Percentiles rank a stretch among this genome's conserved stretches.
phyloP scores from a whole-genome alignment of 768 basidiomycete species.

The Collybia mongolica region DNA sequence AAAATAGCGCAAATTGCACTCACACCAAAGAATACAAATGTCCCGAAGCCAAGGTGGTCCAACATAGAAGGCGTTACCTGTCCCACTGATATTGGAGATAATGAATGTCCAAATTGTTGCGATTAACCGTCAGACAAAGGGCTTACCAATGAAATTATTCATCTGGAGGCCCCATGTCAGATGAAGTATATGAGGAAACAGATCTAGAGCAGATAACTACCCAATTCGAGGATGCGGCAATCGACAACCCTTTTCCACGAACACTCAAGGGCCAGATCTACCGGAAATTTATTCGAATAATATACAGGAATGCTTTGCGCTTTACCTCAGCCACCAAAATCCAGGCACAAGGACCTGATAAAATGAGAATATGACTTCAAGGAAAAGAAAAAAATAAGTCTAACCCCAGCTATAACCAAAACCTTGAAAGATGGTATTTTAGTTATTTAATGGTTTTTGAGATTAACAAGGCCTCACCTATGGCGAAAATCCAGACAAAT shows the following conservation, averaged over 20 bases:
- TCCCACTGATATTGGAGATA: background rate
- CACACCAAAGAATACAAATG: slow-evolving; percentile 77
- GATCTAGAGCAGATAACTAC: slow-evolving; percentile 32
- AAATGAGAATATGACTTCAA: background rate
- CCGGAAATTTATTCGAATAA: background rate
- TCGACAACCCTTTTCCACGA: slow-evolving; percentile 73
- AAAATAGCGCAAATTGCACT: slow-evolving; percentile 15
- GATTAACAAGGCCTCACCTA: slow-evolving; percentile 35
- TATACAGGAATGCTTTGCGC: background rate
- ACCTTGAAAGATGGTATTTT: slow-evolving; percentile 21
- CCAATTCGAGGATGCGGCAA: slow-evolving; percentile 78
- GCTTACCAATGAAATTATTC: slow-evolving; percentile 73
- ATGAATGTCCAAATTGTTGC: background rate
- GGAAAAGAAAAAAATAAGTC: slow-evolving; percentile 1
- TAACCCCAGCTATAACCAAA: slow-evolving; percentile 78
- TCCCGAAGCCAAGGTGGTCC: slow-evolving; percentile 60
- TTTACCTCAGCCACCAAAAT: slow-evolving; percentile 66
- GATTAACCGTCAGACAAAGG: background rate
- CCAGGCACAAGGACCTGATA: slow-evolving; percentile 64
- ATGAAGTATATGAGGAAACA: background rate
- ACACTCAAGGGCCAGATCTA: slow-evolving; percentile 69
- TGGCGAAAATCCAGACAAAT: slow-evolving; percentile 74
- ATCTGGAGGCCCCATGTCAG: slow-evolving; percentile 37
- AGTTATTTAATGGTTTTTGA: background rate
- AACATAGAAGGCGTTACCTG: slow-evolving; percentile 74